These are phyloP conservation scores for Russula abietina DNA, from an alignment of 768 basidiomycete genomes.

Conservation along the genomic window DNA sequence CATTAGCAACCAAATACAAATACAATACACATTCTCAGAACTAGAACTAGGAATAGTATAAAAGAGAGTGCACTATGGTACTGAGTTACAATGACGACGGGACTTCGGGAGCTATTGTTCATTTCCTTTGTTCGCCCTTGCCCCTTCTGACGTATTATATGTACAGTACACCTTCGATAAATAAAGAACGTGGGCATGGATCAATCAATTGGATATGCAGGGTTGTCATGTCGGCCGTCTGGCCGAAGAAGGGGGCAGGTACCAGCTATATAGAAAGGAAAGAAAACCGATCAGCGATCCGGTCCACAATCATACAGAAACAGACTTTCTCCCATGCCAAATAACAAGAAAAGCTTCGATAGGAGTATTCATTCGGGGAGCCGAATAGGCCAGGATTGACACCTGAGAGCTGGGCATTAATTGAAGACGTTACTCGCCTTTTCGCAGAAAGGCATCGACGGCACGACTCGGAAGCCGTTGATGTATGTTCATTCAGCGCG, in stretches of 20 bases:
- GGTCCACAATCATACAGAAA: neutral
- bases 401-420: conserved; percentile 49
- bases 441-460: conserved; percentile 50
- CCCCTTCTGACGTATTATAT: neutral
- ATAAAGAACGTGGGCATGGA: neutral
- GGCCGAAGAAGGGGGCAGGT: conserved; percentile 22
- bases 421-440: too few species aligned
- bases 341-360: conserved; percentile 34
- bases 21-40: neutral
- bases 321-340: conserved; percentile 27
- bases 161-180: neutral
- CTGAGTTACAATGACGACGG: too few species aligned
- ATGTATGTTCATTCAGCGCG: conserved; percentile 39
- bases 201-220: conserved; percentile 11
- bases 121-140: neutral
- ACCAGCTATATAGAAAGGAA: conserved; percentile 5
- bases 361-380: conserved; percentile 39
- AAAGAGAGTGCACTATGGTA: neutral
- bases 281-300: neutral
- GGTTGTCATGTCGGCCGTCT: conserved; percentile 15
- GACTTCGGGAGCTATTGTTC: neutral
- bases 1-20: neutral
- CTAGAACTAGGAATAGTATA: neutral
- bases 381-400: conserved; percentile 51
- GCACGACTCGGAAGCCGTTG: conserved; percentile 38